Evolutionary conservation across 208 protist species (phyloP).

Genomic region (Lotmaria passim): DNA sequence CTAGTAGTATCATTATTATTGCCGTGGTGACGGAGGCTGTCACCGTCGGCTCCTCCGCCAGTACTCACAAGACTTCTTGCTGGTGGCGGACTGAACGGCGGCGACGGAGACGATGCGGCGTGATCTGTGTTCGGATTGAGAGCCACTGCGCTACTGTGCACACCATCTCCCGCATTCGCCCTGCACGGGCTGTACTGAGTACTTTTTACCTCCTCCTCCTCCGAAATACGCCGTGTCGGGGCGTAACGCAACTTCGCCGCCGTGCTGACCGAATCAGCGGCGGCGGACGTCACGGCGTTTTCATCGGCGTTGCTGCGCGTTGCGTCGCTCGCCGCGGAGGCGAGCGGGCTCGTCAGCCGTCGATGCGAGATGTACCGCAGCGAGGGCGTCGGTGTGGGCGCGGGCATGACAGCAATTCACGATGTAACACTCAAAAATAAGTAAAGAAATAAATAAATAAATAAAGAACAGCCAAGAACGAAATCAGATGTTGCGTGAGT

Average conservation of each 20-base stretch:
- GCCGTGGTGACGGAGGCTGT: no score
- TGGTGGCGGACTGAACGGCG: no score
- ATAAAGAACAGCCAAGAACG: neutral
- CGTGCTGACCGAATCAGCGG: neutral
- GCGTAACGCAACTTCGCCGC: slow-evolving; percentile 2
- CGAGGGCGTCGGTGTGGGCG: slow-evolving; percentile 8
- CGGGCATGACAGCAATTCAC: neutral
- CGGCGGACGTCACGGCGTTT: neutral
- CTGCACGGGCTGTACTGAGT: no score
- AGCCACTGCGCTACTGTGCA: no score
- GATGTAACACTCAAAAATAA: neutral
- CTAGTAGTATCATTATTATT: no score
- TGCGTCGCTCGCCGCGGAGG: neutral
- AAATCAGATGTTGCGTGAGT: no score
- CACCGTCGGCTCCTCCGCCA: no score
- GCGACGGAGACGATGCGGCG: no score
- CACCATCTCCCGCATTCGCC: neutral
- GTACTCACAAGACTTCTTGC: no score
- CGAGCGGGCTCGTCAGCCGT: slow-evolving; percentile 11
- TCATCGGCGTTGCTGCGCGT: neutral
- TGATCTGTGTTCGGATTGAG: no score
- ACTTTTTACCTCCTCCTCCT: neutral
- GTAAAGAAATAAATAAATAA: no score
- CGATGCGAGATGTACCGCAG: slow-evolving; percentile 15
- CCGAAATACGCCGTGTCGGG: neutral